A percentile compares a stretch with the other conserved stretches of the same genome.
Evolutionary conservation across 345 rosid genomes (phyloP).

Genomic region (Geranium brycei): DNA sequence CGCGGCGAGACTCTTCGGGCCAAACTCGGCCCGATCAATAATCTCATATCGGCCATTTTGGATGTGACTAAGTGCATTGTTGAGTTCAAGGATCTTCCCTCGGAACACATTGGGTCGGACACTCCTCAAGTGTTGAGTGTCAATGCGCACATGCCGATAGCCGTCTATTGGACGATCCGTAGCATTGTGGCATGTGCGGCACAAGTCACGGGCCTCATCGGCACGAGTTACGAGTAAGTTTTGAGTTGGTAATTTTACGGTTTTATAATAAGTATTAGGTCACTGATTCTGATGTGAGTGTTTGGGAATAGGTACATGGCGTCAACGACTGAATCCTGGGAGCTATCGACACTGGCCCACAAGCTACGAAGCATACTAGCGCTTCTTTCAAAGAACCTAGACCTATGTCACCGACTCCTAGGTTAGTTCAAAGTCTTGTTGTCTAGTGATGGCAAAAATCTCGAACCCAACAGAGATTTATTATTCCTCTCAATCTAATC

Average conservation of each 20-base stretch:
- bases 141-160: constrained; percentile 34
- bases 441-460: too few species aligned
- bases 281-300: too few species aligned
- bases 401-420: constrained; percentile 26
- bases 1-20: constrained; percentile 20
- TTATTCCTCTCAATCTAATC: too few species aligned
- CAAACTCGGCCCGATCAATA: constrained; percentile 25
- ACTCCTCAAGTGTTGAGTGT: constrained; percentile 18
- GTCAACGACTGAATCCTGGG: constrained; percentile 42
- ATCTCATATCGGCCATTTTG: constrained; percentile 29
- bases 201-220: constrained; percentile 32
- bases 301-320: background rate
- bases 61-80: constrained; percentile 36
- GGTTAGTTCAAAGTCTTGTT: constrained; percentile 16
- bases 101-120: constrained; percentile 28
- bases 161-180: constrained; percentile 50
- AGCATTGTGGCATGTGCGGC: constrained; percentile 34
- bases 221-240: constrained; percentile 38
- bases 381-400: constrained; percentile 26
- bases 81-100: constrained; percentile 34
- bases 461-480: too few species aligned
- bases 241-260: too few species aligned
- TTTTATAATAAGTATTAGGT: too few species aligned
- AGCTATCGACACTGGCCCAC: constrained; percentile 41
- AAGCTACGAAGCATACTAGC: constrained; percentile 27